Base-by-base conservation (phyloP, 345 rosid genomes). In the Euphorbia lathyris region DNA sequence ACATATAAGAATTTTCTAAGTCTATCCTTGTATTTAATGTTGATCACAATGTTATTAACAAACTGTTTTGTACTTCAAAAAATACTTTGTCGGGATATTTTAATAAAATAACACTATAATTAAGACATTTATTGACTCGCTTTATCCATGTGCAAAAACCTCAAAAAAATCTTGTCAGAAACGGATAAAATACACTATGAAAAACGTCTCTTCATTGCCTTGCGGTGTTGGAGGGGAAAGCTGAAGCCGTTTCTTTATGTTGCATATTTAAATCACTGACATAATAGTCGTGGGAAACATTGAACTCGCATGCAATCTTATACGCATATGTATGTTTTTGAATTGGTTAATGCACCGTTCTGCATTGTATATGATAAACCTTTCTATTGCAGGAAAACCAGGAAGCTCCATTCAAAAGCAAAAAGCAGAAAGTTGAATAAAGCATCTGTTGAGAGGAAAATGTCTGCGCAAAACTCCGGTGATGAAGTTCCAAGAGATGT, bases 361-460 rank as follows among this genome's bases (percentile, higher is more conserved):
- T 56, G 59, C 59, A 22, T 23, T 23, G 17, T 25, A 1, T 13
- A 13, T 25, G 20, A 30, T 48, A 62, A 52, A 36, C 72, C 29
- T 40, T 63, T 71, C 71, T 36, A 26, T 52, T 27, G 58, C 68
- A 84, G 82, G 75, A 79, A 75, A 77, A 75, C 69, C 22, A 68
- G 59, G 59, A 79, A 75, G 80, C 67, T 50, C 32, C 68, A 55
- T 50, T 14, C 52, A 22, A 50, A 68, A 72, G 38, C 77, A 0
- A 72, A 78, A 68, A 68, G 45, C 9, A 43, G 74, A 68, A 62
- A 72, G 76, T 60, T 64, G 25, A 30, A 68, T 74, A 67, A 68
- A 55, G 45, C 60, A 59, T 40, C 55, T 20, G 68, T 19, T 27
- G 63, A 60, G 63, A 61, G 59, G 50, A n/a, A 17, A 72, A 23